phyloP scores from a whole-genome alignment of 2,329 filamentous ascomycete genomes.

The Ceratocystiopsis minuta region DNA sequence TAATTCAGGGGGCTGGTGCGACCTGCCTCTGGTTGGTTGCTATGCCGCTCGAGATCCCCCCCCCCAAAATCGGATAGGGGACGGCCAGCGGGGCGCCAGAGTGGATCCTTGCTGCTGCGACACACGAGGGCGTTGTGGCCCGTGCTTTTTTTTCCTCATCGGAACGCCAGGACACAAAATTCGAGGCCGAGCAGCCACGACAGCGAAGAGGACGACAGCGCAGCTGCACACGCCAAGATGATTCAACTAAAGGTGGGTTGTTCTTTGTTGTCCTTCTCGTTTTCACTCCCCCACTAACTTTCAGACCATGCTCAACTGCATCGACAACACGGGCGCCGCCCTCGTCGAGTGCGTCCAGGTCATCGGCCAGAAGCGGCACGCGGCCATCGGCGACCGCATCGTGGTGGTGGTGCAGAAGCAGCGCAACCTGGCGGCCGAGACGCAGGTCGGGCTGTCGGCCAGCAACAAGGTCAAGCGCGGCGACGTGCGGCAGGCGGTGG shows the following conservation, averaged over 20 bases:
- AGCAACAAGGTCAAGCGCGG: slow-evolving; percentile 91
- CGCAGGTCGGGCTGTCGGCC: slow-evolving; percentile 51
- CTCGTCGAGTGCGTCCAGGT: slow-evolving; percentile 93
- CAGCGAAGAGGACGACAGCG: not conserved
- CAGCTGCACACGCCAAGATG: slow-evolving; percentile 46
- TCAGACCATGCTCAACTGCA: slow-evolving; percentile 97
- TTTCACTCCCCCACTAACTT: not conserved
- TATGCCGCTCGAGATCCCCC: too few species aligned
- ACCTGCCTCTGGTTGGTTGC: too few species aligned
- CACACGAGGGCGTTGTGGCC: not conserved
- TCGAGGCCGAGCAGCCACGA: not conserved
- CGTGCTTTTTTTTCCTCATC: not conserved
- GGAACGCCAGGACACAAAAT: not conserved
- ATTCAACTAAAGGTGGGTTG: slow-evolving; percentile 66
- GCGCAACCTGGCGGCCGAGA: slow-evolving; percentile 56
- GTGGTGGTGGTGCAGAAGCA: slow-evolving; percentile 97
- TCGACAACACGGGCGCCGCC: slow-evolving; percentile 97
- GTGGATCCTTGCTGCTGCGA: not conserved
- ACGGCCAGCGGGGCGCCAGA: not conserved
- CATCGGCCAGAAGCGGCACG: slow-evolving; percentile 73
- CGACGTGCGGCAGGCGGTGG: slow-evolving; percentile 88
- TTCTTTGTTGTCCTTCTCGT: not conserved
- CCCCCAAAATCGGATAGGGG: not conserved
- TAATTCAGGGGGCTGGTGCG: too few species aligned
- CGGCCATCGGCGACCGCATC: slow-evolving; percentile 87